These are phyloP conservation scores for Tuber microsphaerosporum DNA, from an alignment of 495 filamentous ascomycete genomes.

Conservation along the genomic window DNA sequence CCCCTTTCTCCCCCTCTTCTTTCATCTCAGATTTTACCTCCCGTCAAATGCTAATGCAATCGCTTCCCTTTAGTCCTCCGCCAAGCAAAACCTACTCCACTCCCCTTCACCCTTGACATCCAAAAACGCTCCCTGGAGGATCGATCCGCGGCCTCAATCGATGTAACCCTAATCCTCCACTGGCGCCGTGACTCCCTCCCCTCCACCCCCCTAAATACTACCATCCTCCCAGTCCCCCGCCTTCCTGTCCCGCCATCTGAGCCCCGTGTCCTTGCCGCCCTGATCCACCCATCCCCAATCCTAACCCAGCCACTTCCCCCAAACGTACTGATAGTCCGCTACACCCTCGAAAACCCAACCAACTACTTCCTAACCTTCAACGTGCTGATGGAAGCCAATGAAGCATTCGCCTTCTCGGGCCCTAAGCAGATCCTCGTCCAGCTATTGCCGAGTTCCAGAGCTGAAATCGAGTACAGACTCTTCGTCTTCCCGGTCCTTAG, in stretches of 20 bases:
- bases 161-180: conserved; percentile 64
- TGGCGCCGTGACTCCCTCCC: conserved; percentile 57
- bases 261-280: conserved; percentile 73
- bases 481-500: conserved; percentile 47
- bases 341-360: conserved; percentile 88
- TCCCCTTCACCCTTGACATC: conserved; percentile 57
- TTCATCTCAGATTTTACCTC: not conserved
- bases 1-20: not conserved
- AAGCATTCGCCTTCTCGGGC: conserved; percentile 88
- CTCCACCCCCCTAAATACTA: conserved; percentile 50
- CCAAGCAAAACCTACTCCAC: conserved; percentile 42
- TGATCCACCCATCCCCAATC: conserved; percentile 37
- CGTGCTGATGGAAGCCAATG: conserved; percentile 81
- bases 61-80: conserved; percentile 47
- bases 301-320: conserved; percentile 36
- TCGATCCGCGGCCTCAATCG: conserved; percentile 60
- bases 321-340: conserved; percentile 38
- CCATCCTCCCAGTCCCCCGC: conserved; percentile 63
- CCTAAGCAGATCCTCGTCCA: conserved; percentile 70
- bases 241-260: conserved; percentile 73
- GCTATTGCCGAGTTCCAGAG: conserved; percentile 68
- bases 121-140: conserved; percentile 75
- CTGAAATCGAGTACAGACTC: conserved; percentile 62
- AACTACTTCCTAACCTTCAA: conserved; percentile 89
- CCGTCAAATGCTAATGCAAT: not conserved